phyloP scores from a whole-genome alignment of 1,284 basidiomycete genomes.

The Takashimella koratensis region DNA sequence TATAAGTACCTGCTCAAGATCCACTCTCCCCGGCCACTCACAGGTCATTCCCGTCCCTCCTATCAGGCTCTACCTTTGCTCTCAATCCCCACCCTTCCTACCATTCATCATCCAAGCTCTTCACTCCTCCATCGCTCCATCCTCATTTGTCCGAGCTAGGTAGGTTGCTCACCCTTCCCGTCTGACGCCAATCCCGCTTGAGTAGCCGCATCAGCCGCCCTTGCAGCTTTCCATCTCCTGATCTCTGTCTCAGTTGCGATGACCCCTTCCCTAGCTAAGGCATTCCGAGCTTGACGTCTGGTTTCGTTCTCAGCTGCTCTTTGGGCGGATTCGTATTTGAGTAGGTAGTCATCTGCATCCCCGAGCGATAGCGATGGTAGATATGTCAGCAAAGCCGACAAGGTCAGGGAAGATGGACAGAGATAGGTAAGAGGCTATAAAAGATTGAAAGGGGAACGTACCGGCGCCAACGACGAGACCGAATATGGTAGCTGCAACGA shows the following conservation, averaged over 20 bases:
- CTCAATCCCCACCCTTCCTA: neutral
- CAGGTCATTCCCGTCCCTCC: too few relatives aligned
- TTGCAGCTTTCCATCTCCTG: slow-evolving; percentile 65
- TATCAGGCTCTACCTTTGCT: neutral
- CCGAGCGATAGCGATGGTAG: too few relatives aligned
- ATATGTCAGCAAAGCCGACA: slow-evolving; percentile 5
- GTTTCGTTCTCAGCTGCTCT: slow-evolving; percentile 65
- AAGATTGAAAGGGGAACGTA: slow-evolving; percentile 11
- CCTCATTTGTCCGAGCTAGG: too few relatives aligned
- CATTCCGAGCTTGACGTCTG: slow-evolving; percentile 67
- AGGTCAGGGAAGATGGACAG: neutral
- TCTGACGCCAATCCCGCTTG: neutral
- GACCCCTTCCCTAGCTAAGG: slow-evolving; percentile 67
- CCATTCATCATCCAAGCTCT: neutral
- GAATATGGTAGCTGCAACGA: slow-evolving; percentile 56
- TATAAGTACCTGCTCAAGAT: too few relatives aligned
- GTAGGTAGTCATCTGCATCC: slow-evolving; percentile 66
- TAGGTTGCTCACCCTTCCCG: neutral
- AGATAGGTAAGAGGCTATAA: neutral
- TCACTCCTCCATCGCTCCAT: neutral
- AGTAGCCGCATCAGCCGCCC: slow-evolving; percentile 33
- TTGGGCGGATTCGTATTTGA: slow-evolving; percentile 64
- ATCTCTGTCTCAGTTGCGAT: slow-evolving; percentile 80
- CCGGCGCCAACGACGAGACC: slow-evolving; percentile 65
- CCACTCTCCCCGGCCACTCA: too few relatives aligned